Evolutionary conservation across 1,284 basidiomycete genomes (phyloP).

Genomic region (Boletus sp.): DNA sequence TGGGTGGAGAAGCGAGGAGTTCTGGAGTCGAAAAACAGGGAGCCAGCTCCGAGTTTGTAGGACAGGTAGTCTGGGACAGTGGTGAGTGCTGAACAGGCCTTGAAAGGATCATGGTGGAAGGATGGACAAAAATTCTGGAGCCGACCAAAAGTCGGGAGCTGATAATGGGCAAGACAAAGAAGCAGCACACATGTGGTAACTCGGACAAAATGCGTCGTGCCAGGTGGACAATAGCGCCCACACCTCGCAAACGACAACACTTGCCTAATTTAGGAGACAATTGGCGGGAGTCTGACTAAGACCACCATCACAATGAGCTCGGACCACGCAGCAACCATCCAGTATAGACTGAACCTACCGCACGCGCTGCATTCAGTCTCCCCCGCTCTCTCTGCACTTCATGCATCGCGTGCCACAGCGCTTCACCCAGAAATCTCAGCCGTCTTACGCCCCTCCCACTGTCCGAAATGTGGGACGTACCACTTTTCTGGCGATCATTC

Average conservation of each 20-base stretch:
- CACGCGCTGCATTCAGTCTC: conserved; percentile 46
- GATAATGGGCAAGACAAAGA: conserved; percentile 16
- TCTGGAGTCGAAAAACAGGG: conserved; percentile 35
- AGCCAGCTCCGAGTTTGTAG: conserved; percentile 47
- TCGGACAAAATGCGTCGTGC: background rate
- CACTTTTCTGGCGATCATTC: conserved; percentile 33
- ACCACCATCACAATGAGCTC: conserved; percentile 6
- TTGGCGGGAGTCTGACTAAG: background rate
- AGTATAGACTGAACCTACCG: conserved; percentile 48
- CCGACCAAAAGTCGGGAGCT: background rate
- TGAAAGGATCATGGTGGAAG: conserved; percentile 25
- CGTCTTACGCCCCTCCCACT: conserved; percentile 35
- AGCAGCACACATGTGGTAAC: conserved; percentile 1
- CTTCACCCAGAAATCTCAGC: conserved; percentile 31
- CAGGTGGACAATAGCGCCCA: conserved; percentile 19
- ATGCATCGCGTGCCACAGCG: conserved; percentile 40
- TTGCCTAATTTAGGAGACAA: conserved; percentile 27
- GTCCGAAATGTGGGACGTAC: conserved; percentile 49
- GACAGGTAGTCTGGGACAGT: conserved; percentile 40
- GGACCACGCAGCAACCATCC: conserved; percentile 33
- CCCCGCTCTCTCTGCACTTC: conserved; percentile 56
- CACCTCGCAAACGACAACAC: conserved; percentile 21
- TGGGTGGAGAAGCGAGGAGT: conserved; percentile 25
- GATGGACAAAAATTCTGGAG: background rate
- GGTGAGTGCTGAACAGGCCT: conserved; percentile 23